A percentile compares a stretch with the other conserved stretches of the same genome.
These are phyloP conservation scores for Urtica urens DNA, from an alignment of 306 rosid species.

Conservation along the genomic window DNA sequence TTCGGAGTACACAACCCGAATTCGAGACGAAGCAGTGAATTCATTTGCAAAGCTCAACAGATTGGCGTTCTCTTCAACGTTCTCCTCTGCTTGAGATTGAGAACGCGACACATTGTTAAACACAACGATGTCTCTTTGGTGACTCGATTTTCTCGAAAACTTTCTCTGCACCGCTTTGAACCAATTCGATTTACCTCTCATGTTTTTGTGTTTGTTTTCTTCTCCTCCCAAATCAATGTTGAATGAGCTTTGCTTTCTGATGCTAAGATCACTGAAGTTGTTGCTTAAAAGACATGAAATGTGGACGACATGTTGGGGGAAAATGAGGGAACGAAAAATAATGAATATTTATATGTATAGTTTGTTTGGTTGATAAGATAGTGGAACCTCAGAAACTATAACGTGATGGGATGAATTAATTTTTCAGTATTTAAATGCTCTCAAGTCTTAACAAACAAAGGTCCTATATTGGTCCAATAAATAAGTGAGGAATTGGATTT, in stretches of 20 bases:
- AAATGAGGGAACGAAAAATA: not conserved
- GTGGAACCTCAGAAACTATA: constrained; percentile 18
- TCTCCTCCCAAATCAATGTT: too few relatives aligned
- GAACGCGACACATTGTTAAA: too few relatives aligned
- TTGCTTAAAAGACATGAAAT: constrained; percentile 37
- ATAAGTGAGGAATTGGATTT: not conserved
- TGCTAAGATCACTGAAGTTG: constrained; percentile 8
- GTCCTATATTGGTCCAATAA: not conserved
- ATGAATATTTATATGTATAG: not conserved
- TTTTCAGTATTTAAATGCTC: constrained; percentile 4
- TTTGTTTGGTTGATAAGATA: not conserved
- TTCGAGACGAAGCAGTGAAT: constrained; percentile 3
- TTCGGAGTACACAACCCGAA: not conserved
- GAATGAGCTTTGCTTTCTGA: not conserved
- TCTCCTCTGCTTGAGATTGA: constrained; percentile 19
- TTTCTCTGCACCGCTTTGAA: constrained; percentile 29
- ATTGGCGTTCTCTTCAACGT: constrained; percentile 15
- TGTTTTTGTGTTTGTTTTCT: too few relatives aligned
- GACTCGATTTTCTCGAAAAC: constrained; percentile 23
- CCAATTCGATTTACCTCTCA: constrained; percentile 44
- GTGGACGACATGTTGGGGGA: constrained; percentile 39
- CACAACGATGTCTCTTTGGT: constrained; percentile 21
- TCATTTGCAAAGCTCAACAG: not conserved
- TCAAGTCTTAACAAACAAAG: constrained; percentile 6
- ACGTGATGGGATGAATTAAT: constrained; percentile 28